Evolutionary conservation across 176 grass and related monocot species (phyloP), one percentile per base, ranked within the genome.

Genomic region (Miscanthus lutarioriparius): DNA sequence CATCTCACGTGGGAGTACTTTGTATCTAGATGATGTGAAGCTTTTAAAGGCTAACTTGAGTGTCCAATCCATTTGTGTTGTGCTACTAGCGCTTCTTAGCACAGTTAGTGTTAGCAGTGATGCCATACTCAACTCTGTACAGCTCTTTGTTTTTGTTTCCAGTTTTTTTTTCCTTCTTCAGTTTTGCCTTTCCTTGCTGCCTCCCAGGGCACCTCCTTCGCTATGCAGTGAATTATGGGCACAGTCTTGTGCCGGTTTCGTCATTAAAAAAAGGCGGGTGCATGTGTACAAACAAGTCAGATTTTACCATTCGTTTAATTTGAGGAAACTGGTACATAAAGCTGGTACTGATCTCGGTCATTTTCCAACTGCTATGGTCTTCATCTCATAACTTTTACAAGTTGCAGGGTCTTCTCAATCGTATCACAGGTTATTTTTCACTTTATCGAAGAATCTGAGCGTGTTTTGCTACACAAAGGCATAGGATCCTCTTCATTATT

Each of bases 401-500:
- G 61, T 39, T 68, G 22, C 62, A 39, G 68, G 56, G 76, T 73
- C n/a, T 64, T 65, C 30, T 80, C 68, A n/a, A 64, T 35, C 45
- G 7, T 7, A 38, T 7, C 66, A 3, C 30, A n/a, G 27, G 25
- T 32, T 16, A 10, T 20, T 80, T 28, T 19, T 14, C 6, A 15
- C 22, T 79, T 79, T 28, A 41, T 53, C 10, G 3, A 54, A 62
- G 38, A 32, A 45, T 63, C 22, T 28, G 10, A 51, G 67, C 26
- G 54, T 48, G 11, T 86, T 64, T 79, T 72, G 51, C 28, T 64
- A 40, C 38, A 69, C 22, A n/a, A 64, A 64, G 76, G 67, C 76
- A 74, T 80, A 38, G 68, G 84, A 86, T 80, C 84, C 84, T 72
- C 66, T 37, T 48, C 17, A 15, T 72, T 64, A 16, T 65, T 14